phyloP scores from a whole-genome alignment of 2,329 filamentous ascomycete species.

The Neonectria hederae region DNA sequence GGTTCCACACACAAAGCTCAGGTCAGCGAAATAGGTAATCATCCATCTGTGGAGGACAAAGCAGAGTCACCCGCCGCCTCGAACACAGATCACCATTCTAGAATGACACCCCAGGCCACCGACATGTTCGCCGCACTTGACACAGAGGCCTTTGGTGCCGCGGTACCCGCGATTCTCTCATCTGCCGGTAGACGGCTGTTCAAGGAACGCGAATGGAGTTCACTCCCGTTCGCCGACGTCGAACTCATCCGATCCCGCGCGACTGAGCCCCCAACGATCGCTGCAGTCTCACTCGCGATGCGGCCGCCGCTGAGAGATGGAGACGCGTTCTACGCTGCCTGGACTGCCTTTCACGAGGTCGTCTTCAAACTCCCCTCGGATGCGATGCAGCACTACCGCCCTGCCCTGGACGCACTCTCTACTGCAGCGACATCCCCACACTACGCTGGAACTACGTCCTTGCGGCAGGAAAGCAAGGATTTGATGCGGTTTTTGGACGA shows the following conservation, averaged over 20 bases:
- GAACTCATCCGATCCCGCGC: conserved; percentile 2
- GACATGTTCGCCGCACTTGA: not conserved
- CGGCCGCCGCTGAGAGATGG: not conserved
- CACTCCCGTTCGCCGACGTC: not conserved
- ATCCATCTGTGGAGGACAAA: not conserved
- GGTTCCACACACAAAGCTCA: too few species aligned
- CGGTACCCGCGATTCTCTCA: conserved; percentile 2
- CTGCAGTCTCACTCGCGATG: not conserved
- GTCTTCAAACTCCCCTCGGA: not conserved
- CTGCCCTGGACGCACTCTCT: conserved; percentile 3
- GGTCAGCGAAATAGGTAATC: too few species aligned
- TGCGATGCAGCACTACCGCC: not conserved
- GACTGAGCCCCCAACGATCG: conserved; percentile 7
- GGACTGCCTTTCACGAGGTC: conserved; percentile 9
- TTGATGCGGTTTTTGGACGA: conserved; percentile 6
- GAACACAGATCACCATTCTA: not conserved
- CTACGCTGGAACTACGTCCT: not conserved
- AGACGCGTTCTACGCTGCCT: not conserved
- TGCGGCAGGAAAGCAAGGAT: not conserved
- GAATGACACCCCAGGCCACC: not conserved
- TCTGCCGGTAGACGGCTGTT: not conserved
- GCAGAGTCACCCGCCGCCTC: not conserved
- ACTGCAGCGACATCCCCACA: not conserved
- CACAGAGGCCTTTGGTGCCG: not conserved
- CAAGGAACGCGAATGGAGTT: not conserved